Evolutionary conservation across 192 early-diverging fungal genomes (phyloP).

Genomic region (Mortierella antarctica): DNA sequence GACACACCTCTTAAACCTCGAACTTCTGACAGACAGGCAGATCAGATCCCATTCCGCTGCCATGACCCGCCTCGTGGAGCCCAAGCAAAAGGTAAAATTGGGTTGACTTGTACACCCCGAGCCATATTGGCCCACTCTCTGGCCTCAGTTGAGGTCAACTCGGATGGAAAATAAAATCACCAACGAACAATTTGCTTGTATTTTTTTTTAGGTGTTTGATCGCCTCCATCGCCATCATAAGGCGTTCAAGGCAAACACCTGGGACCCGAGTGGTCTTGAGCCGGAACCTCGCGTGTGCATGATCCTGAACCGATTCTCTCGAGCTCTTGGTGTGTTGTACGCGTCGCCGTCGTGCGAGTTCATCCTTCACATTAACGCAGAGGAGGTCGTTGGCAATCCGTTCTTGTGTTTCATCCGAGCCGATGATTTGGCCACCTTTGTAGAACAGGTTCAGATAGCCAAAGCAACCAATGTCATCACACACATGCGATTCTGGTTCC

Average conservation of each 20-base stretch:
- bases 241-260: constrained; percentile 28
- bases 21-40: constrained; percentile 12
- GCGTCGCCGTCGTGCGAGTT: constrained; percentile 45
- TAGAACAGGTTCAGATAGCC: constrained; percentile 44
- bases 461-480: constrained; percentile 45
- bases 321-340: constrained; percentile 42
- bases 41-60: constrained; percentile 30
- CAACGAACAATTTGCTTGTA: too few species aligned
- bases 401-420: constrained; percentile 38
- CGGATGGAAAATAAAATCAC: too few species aligned
- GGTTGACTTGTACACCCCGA: too few species aligned
- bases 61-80: constrained; percentile 37
- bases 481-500: constrained; percentile 49
- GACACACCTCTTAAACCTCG: too few species aligned
- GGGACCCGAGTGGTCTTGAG: constrained; percentile 35
- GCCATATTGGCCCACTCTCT: neutral
- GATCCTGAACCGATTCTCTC: constrained; percentile 53
- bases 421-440: constrained; percentile 35
- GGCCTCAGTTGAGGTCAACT: too few species aligned
- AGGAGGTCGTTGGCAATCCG: constrained; percentile 32
- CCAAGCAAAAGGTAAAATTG: constrained; percentile 19
- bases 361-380: constrained; percentile 30
- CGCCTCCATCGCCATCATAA: constrained; percentile 36
- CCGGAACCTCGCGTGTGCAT: constrained; percentile 52
- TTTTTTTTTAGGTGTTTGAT: constrained; percentile 27